Percentiles rank a stretch among this genome's conserved stretches.
Conservation (phyloP, 176 grass and related monocot genomes). For the Poa pratensis region DNA sequence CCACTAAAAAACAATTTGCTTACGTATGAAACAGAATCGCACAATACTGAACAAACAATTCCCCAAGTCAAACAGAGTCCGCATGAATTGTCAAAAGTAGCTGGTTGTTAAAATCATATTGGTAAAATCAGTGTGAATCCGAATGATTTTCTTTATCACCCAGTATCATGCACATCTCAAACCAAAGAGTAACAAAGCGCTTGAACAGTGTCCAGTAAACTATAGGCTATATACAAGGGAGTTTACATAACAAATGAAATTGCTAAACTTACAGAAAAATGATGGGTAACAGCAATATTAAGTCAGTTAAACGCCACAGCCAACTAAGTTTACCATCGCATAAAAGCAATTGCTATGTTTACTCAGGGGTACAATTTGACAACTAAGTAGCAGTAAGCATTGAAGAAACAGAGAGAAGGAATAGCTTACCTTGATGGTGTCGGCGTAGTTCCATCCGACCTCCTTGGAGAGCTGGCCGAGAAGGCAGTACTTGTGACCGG, state of each 20-base stretch:
- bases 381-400: neutral
- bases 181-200: neutral
- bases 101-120: conserved; percentile 49
- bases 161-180: conserved; percentile 28
- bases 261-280: neutral
- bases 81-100: conserved; percentile 53
- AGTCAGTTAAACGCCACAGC: too few species aligned
- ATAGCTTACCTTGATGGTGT: conserved; percentile 75
- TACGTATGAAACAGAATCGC: neutral
- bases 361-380: neutral
- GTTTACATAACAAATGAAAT: neutral
- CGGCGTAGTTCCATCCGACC: conserved; percentile 86
- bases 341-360: too few species aligned
- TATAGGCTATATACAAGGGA: too few species aligned
- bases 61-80: neutral
- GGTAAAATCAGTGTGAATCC: conserved; percentile 43
- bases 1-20: neutral
- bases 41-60: neutral
- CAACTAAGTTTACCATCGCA: neutral
- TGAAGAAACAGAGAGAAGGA: neutral
- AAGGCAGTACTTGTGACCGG: conserved; percentile 91
- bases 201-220: neutral
- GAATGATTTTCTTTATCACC: conserved; percentile 57
- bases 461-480: conserved; percentile 87
- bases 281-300: neutral